Base-by-base conservation (phyloP, 2,329 filamentous ascomycete genomes). In the Aspergillus transmontanensis region DNA sequence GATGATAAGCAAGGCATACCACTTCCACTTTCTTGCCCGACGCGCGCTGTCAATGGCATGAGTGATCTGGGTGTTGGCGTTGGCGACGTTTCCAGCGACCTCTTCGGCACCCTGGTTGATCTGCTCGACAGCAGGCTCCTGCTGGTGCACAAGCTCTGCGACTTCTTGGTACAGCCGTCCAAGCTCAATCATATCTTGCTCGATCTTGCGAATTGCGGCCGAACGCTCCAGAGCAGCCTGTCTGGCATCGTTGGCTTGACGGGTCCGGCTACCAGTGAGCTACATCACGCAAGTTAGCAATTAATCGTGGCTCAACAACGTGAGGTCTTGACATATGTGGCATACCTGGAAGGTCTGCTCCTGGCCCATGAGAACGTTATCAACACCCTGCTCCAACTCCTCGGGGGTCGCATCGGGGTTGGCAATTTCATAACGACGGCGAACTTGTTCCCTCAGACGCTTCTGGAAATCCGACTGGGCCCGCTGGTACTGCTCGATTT, bases 41-140 rank as follows among this genome's bases (percentile, higher is more conserved):
- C 90, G 85, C 10, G 94, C 94, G 70, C 92, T 96, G 65, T 86
- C 84, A 66, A 97, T 91, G 14, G 94, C 94, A n/a, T 86, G 86
- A 45, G 85, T 88, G 64, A 98, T 91, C 78, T 97, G 88, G 66
- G 88, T 86, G 74, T 95, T 97, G 68, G 90, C 94, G 77, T 95
- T 90, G 73, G 90, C 87, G 55, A 97, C 86, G 78, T 98, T 92
- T 62, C 90, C 88, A 56, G 91, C 88, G 45, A 95, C 91, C 74
- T 96, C 91, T 79, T 96, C 91, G 43, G 88, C 92, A 81, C 94
- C 93, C 72, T 90, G 86, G 80, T 97, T 93, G 72, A 98, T 96
- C 69, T 92, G 87, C 67, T 86, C 82, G 41, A 98, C 88, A 34
- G 90, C 85, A 19, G 86, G 89, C 71, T 97, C 94, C 78, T 98